A percentile compares a stretch with the other conserved stretches of the same genome.
phyloP scores from a whole-genome alignment of 306 rosid genomes.

The Casuarina glauca region DNA sequence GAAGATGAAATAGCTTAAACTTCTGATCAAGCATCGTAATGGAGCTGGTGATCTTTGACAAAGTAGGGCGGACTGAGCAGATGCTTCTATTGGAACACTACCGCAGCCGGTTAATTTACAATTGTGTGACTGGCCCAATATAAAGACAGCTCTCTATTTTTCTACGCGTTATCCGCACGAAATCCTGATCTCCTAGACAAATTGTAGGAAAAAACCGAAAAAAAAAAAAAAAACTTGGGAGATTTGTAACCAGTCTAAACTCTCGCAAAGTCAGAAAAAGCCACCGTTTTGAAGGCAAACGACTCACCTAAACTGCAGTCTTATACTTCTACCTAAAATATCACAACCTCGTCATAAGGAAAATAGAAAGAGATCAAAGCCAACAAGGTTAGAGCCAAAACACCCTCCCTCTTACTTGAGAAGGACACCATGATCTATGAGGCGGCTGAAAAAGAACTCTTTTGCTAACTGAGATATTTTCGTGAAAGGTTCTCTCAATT shows the following conservation, averaged over 20 bases:
- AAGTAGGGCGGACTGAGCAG: neutral
- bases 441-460: too few relatives aligned
- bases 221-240: too few relatives aligned
- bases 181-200: too few relatives aligned
- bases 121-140: slow-evolving; percentile 29
- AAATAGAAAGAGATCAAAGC: neutral
- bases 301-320: slow-evolving; percentile 1
- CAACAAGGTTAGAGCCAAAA: too few relatives aligned
- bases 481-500: neutral
- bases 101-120: slow-evolving; percentile 1
- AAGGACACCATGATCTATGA: too few relatives aligned
- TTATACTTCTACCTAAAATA: neutral
- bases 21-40: neutral
- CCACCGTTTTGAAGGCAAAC: neutral
- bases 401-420: too few relatives aligned
- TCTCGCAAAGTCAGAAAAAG: neutral
- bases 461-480: neutral
- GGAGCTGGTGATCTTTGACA: neutral
- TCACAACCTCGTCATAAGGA: neutral
- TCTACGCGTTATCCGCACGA: neutral
- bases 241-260: neutral
- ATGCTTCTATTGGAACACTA: slow-evolving; percentile 9
- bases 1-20: neutral
- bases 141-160: neutral
- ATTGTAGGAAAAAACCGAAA: too few relatives aligned